Conservation (phyloP, 495 filamentous ascomycete genomes). For the Aspergillus bridgeri region DNA sequence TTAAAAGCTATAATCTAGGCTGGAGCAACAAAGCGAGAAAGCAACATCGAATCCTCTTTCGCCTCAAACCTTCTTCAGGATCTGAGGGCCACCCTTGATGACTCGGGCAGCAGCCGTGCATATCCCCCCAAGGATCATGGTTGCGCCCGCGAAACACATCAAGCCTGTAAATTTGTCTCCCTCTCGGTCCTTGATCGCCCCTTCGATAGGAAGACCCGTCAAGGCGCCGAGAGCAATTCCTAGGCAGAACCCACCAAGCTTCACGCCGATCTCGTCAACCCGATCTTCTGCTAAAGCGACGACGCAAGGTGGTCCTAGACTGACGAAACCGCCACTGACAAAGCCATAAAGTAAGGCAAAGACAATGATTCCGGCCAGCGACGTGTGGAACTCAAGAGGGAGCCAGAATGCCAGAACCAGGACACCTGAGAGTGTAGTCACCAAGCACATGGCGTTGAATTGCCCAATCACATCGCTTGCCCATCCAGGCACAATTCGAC, state of each 20-base stretch:
- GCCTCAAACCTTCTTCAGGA: background rate
- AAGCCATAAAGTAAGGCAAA: background rate
- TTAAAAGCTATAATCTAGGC: background rate
- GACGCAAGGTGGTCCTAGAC: background rate
- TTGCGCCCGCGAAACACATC: background rate
- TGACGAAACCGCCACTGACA: background rate
- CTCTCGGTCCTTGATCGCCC: background rate
- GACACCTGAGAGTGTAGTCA: background rate
- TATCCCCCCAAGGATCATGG: background rate
- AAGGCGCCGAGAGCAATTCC: background rate
- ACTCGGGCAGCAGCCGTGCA: background rate
- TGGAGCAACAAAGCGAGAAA: background rate
- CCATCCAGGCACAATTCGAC: background rate
- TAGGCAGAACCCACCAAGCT: background rate
- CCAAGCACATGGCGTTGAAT: background rate
- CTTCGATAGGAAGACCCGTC: background rate
- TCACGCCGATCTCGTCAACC: background rate
- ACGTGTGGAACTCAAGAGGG: background rate
- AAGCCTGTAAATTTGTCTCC: background rate
- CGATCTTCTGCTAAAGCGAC: background rate
- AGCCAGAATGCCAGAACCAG: background rate
- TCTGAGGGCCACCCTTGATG: background rate
- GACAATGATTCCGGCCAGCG: background rate
- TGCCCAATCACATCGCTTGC: background rate
- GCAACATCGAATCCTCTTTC: background rate